A percentile compares a stretch with the other conserved stretches of the same genome.
These are phyloP conservation scores for Baorangia bicolor DNA, from an alignment of 768 basidiomycete genomes.

Conservation along the genomic window DNA sequence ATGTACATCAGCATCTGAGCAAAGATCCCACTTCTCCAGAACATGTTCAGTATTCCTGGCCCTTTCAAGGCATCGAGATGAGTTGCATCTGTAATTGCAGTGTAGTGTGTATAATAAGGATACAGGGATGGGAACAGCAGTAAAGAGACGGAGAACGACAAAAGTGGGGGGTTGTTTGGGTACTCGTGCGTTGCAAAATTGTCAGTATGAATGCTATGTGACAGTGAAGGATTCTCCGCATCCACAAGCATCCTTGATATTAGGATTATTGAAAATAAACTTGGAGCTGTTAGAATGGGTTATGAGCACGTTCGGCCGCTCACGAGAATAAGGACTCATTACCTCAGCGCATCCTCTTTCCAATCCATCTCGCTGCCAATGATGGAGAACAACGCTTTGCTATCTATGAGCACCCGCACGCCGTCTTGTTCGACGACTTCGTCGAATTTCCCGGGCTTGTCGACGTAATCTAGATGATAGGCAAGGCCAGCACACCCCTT, in stretches of 20 bases:
- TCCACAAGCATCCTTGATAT: slow-evolving; percentile 92
- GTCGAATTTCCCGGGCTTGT: slow-evolving; percentile 86
- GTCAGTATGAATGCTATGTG: slow-evolving; percentile 15
- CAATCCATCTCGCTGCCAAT: slow-evolving; percentile 99
- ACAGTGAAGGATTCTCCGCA: slow-evolving; percentile 92
- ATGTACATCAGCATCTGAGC: slow-evolving; percentile 9
- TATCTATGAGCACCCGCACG: slow-evolving; percentile 90
- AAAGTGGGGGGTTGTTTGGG: slow-evolving; percentile 8
- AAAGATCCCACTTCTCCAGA: slow-evolving; percentile 12
- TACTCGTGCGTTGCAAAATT: slow-evolving; percentile 9
- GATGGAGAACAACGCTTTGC: slow-evolving; percentile 95
- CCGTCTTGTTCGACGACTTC: slow-evolving; percentile 97
- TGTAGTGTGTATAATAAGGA: slow-evolving; percentile 25
- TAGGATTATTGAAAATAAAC: slow-evolving; percentile 86
- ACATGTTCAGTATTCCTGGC: slow-evolving; percentile 1
- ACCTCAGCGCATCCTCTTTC: slow-evolving; percentile 91
- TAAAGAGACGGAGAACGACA: background rate
- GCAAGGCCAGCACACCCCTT: slow-evolving; percentile 93
- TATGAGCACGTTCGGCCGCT: slow-evolving; percentile 2
- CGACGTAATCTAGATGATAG: slow-evolving; percentile 92
- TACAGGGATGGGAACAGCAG: slow-evolving; percentile 22
- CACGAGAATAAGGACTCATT: background rate
- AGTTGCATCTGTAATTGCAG: slow-evolving; percentile 11
- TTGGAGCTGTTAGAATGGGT: slow-evolving; percentile 53
- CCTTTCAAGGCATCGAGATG: background rate